phyloP scores from a whole-genome alignment of 805 yeast species.

The Kuraishia capsulata region DNA sequence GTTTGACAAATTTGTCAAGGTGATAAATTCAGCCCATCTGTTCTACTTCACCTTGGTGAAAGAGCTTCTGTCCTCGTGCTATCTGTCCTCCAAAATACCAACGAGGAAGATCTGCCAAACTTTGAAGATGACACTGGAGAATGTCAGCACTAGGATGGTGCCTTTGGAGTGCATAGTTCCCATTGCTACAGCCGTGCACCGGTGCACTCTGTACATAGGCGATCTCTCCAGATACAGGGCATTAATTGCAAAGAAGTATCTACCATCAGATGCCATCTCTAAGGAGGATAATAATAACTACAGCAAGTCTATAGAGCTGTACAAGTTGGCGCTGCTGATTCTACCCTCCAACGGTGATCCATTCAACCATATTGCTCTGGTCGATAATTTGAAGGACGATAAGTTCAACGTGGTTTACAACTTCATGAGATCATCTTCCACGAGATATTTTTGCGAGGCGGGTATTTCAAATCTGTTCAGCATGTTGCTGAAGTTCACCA shows the following conservation, averaged over 20 bases:
- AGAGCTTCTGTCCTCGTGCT: conserved; percentile 27
- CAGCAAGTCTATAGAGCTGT: conserved; percentile 33
- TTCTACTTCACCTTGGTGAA: conserved; percentile 38
- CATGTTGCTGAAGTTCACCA: conserved; percentile 24
- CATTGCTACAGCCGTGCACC: conserved; percentile 24
- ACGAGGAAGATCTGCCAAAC: conserved; percentile 21
- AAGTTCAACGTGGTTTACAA: conserved; percentile 40
- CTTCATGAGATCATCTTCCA: conserved; percentile 45
- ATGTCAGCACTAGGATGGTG: not conserved
- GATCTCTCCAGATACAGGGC: conserved; percentile 50
- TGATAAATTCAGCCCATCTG: conserved; percentile 32
- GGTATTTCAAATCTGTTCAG: conserved; percentile 38
- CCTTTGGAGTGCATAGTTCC: conserved; percentile 18
- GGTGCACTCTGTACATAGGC: conserved; percentile 45
- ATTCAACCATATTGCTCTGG: conserved; percentile 49
- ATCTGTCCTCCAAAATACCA: conserved; percentile 25
- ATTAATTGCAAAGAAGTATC: conserved; percentile 34
- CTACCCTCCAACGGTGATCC: conserved; percentile 66
- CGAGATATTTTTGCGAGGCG: conserved; percentile 38
- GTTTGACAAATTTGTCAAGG: conserved; percentile 41
- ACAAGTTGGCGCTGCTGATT: conserved; percentile 43
- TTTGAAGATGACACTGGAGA: conserved; percentile 11
- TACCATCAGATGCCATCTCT: conserved; percentile 20
- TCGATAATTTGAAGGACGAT: conserved; percentile 40
- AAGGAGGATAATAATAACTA: conserved; percentile 30